These are phyloP conservation scores for Fusarium veterinarium DNA, from an alignment of 2,329 filamentous ascomycete species.

Conservation along the genomic window DNA sequence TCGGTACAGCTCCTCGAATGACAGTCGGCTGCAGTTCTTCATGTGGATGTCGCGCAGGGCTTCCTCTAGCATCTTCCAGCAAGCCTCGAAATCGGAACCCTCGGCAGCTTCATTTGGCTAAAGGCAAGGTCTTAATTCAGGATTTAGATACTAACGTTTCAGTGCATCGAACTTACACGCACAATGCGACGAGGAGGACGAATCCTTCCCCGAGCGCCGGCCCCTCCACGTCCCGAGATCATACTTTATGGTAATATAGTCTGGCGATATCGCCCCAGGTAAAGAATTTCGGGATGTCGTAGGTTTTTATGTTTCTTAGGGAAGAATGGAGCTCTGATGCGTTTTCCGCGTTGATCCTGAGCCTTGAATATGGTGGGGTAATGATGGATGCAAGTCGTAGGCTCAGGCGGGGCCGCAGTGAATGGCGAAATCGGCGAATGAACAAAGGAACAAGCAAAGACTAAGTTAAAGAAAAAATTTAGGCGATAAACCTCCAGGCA, in stretches of 20 bases:
- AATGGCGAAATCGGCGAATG: background rate
- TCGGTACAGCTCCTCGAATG: constrained; percentile 95
- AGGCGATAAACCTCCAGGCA: constrained; percentile 21
- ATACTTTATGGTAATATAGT: constrained; percentile 45
- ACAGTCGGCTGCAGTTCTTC: constrained; percentile 88
- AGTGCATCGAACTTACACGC: constrained; percentile 51
- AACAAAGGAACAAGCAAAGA: background rate
- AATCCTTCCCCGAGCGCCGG: constrained; percentile 55
- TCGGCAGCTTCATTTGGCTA: constrained; percentile 59
- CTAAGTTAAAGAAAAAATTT: background rate
- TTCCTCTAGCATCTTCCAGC: constrained; percentile 80
- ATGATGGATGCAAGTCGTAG: constrained; percentile 16
- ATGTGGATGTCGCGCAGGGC: constrained; percentile 90
- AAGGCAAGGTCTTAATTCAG: constrained; percentile 37
- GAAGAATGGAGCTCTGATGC: background rate
- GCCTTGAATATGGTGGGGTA: constrained; percentile 35
- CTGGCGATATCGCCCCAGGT: constrained; percentile 14
- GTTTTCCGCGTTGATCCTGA: constrained; percentile 10
- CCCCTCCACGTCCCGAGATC: constrained; percentile 62
- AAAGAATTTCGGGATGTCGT: background rate
- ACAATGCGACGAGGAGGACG: constrained; percentile 57
- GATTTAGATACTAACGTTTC: background rate
- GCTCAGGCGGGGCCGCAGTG: constrained; percentile 23
- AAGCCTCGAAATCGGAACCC: constrained; percentile 83
- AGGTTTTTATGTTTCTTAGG: background rate